These are phyloP conservation scores for Medicago lupulina DNA, from an alignment of 306 rosid genomes.

Conservation along the genomic window DNA sequence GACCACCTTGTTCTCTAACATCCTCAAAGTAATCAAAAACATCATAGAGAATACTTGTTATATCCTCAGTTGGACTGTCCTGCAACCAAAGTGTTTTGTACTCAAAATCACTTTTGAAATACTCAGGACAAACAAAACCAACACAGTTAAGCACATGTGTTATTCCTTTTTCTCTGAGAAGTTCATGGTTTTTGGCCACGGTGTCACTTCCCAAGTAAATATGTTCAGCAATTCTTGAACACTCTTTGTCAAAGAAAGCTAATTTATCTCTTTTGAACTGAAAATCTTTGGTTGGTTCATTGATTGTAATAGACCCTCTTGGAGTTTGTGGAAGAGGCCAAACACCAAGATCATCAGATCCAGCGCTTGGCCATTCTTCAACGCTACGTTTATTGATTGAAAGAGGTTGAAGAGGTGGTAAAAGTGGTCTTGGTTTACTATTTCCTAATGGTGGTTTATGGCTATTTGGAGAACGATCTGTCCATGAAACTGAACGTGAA, in stretches of 20 bases:
- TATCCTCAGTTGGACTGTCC: constrained; percentile 91
- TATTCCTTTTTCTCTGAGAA: constrained; percentile 74
- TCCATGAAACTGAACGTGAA: constrained; percentile 89
- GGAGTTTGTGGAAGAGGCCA: constrained; percentile 94
- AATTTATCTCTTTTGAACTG: constrained; percentile 83
- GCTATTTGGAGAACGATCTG: constrained; percentile 69
- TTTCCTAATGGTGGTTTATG: constrained; percentile 55
- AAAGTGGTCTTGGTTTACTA: constrained; percentile 54
- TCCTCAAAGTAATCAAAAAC: constrained; percentile 98
- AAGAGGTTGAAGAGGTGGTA: constrained; percentile 90
- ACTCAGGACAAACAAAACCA: constrained; percentile 95
- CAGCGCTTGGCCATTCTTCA: constrained; percentile 88
- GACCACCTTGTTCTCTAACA: constrained; percentile 82
- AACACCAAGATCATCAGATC: constrained; percentile 87
- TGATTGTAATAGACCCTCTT: constrained; percentile 50
- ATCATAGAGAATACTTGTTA: constrained; percentile 83
- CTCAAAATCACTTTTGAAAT: constrained; percentile 80
- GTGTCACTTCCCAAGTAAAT: constrained; percentile 90
- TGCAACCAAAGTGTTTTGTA: constrained; percentile 94
- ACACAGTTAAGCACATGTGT: constrained; percentile 94
- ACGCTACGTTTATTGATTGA: constrained; percentile 60
- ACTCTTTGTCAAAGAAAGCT: constrained; percentile 84
- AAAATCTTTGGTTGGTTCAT: constrained; percentile 62
- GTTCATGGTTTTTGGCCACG: constrained; percentile 86
- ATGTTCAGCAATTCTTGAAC: constrained; percentile 88